Conservation (phyloP, 202 grass and related monocot species). For the Hordeum pubiflorum region DNA sequence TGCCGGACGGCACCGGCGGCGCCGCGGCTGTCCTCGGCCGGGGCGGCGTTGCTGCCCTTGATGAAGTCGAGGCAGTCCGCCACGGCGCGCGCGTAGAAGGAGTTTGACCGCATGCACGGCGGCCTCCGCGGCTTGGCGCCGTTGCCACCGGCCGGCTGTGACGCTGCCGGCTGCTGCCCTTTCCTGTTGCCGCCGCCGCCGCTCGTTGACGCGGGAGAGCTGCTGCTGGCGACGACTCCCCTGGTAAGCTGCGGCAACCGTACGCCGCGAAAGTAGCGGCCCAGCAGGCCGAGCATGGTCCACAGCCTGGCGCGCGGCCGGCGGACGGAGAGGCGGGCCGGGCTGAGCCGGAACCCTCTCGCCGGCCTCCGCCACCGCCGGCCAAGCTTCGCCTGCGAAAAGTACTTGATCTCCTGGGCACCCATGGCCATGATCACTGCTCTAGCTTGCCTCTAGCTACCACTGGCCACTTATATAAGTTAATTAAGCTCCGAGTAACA, state of each 20-base stretch:
- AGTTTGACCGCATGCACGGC: constrained; percentile 49
- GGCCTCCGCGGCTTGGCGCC: not conserved
- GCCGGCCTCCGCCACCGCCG: constrained; percentile 30
- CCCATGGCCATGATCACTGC: not conserved
- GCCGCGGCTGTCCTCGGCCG: not conserved
- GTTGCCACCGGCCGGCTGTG: not conserved
- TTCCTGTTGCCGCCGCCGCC: not conserved
- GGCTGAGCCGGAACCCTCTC: constrained; percentile 37
- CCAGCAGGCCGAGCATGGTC: constrained; percentile 29
- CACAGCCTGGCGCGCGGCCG: constrained; percentile 35
- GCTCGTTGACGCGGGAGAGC: not conserved
- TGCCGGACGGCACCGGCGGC: not conserved
- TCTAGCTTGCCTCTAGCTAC: not conserved
- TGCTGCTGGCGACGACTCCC: not conserved
- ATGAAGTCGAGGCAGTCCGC: constrained; percentile 56
- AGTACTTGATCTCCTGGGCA: constrained; percentile 21
- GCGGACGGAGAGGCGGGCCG: constrained; percentile 23
- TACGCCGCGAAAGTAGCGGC: constrained; percentile 28
- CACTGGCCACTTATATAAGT: not conserved
- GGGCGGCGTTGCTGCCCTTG: constrained; percentile 42
- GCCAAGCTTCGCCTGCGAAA: constrained; percentile 18
- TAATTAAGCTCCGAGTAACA: not conserved
- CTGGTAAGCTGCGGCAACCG: constrained; percentile 34
- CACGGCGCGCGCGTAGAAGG: constrained; percentile 47
- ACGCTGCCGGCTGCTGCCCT: not conserved